Percentiles rank a stretch among this genome's conserved stretches.
phyloP scores from a whole-genome alignment of 2,329 filamentous ascomycete species.

The Diaporthe vexans region DNA sequence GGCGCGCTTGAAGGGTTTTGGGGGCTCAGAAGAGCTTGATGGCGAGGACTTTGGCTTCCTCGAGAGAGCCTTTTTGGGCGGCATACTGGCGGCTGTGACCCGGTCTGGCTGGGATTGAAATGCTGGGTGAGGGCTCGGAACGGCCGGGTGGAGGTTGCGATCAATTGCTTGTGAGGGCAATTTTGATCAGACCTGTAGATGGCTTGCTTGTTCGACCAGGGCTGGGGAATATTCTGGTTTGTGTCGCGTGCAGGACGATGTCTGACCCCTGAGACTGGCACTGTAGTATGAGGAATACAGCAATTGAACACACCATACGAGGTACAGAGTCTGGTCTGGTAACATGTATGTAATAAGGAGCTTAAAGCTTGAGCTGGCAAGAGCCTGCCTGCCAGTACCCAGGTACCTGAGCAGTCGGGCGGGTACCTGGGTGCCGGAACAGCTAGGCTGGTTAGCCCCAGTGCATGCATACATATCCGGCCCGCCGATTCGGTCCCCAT shows the following conservation, averaged over 20 bases:
- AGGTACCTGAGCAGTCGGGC: background rate
- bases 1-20: constrained; percentile 77
- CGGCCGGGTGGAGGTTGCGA: too few species aligned
- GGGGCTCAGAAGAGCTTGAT: constrained; percentile 54
- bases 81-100: constrained; percentile 42
- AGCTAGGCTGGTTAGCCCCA: background rate
- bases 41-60: constrained; percentile 50
- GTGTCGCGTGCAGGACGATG: background rate
- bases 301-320: too few species aligned
- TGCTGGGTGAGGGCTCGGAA: background rate
- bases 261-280: constrained; percentile 13
- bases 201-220: background rate
- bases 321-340: too few species aligned
- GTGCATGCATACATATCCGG: constrained; percentile 15
- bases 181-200: background rate
- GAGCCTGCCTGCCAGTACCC: constrained; percentile 15
- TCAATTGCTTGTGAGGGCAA: constrained; percentile 1
- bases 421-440: background rate
- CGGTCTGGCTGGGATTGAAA: background rate
- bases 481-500: constrained; percentile 20
- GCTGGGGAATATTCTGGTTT: background rate
- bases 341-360: background rate
- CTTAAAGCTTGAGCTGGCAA: background rate
- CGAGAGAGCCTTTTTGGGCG: constrained; percentile 50
- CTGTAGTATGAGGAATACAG: background rate